These are phyloP conservation scores for Penicillium chermesinum DNA, from an alignment of 495 filamentous ascomycete species.

Conservation along the genomic window DNA sequence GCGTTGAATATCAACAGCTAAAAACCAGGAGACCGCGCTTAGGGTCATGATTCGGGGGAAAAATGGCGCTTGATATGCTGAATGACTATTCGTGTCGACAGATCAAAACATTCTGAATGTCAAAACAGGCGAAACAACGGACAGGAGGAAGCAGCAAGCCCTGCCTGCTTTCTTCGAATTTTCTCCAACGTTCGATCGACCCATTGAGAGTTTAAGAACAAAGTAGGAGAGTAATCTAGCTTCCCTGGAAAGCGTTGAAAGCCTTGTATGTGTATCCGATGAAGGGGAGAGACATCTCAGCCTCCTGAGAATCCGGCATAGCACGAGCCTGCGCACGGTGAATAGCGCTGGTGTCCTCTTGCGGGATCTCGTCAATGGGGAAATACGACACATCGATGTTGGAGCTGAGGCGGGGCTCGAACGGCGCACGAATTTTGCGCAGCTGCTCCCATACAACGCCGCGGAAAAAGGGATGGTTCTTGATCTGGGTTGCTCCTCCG, in stretches of 20 bases:
- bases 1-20: constrained; percentile 21
- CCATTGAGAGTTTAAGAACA: not conserved
- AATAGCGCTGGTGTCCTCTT: constrained; percentile 73
- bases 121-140: not conserved
- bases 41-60: constrained; percentile 33
- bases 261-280: constrained; percentile 99
- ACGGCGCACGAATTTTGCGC: constrained; percentile 87
- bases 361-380: constrained; percentile 95
- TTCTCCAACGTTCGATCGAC: not conserved
- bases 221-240: constrained; percentile 12
- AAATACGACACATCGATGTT: constrained; percentile 98
- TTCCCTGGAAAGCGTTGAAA: constrained; percentile 72
- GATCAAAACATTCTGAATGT: constrained; percentile 16
- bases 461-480: constrained; percentile 89
- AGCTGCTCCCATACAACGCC: constrained; percentile 91
- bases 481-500: constrained; percentile 82
- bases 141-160: constrained; percentile 34
- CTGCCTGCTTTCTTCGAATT: constrained; percentile 24
- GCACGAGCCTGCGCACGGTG: constrained; percentile 62
- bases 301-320: constrained; percentile 57
- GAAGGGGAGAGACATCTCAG: constrained; percentile 92
- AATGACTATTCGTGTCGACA: constrained; percentile 26
- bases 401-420: constrained; percentile 85
- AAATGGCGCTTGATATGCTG: constrained; percentile 41
- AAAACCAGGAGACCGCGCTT: constrained; percentile 32